These are phyloP conservation scores for Rosa rugosa DNA, from an alignment of 306 rosid genomes.

Conservation along the genomic window DNA sequence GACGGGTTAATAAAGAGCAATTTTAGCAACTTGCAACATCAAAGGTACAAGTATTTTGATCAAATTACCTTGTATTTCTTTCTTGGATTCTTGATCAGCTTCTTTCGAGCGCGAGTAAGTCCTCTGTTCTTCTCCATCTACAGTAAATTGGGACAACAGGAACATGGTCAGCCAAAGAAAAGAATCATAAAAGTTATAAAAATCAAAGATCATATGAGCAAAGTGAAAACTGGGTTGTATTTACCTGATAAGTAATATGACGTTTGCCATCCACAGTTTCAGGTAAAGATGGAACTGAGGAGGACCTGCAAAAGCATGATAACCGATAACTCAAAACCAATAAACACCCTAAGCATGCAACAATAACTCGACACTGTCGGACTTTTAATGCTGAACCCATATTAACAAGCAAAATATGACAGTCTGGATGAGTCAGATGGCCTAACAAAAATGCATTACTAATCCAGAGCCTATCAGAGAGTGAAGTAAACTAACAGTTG, in stretches of 20 bases:
- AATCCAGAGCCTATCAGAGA: background rate
- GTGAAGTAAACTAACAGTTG: background rate
- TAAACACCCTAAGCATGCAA: background rate
- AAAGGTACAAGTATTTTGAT: background rate
- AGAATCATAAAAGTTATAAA: background rate
- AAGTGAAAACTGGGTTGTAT: background rate
- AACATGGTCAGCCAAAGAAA: background rate
- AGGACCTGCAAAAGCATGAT: constrained; percentile 40
- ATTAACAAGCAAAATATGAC: background rate
- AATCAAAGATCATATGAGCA: background rate
- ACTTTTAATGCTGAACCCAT: background rate
- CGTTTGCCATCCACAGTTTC: constrained; percentile 79
- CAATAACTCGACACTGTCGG: background rate
- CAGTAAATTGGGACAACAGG: constrained; percentile 17
- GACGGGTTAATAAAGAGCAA: background rate
- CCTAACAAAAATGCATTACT: background rate
- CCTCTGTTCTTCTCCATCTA: constrained; percentile 87
- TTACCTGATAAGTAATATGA: constrained; percentile 58
- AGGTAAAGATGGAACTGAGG: constrained; percentile 37
- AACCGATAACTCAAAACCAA: background rate
- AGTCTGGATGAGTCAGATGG: background rate
- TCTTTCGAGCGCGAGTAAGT: constrained; percentile 67
- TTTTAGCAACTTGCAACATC: background rate
- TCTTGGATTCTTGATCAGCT: constrained; percentile 80
- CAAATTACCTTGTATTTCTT: constrained; percentile 83